phyloP scores from a whole-genome alignment of 306 rosid genomes.

The Lotus japonicus region DNA sequence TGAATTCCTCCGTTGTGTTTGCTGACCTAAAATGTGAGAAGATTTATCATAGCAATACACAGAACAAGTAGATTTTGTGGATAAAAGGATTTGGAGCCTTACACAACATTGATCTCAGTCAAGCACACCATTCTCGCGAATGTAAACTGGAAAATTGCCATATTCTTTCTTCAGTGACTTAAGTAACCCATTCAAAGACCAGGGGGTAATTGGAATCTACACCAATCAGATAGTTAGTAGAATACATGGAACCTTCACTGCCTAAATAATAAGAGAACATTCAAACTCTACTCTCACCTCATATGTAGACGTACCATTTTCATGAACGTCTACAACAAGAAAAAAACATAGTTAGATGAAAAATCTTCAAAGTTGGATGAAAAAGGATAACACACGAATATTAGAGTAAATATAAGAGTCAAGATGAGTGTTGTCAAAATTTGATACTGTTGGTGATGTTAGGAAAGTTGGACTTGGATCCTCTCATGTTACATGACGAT shows the following conservation, averaged over 20 bases:
- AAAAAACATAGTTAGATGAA: neutral
- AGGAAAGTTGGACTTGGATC: too few species aligned
- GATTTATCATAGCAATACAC: neutral
- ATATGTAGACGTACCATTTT: neutral
- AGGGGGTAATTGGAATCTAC: slow-evolving; percentile 31
- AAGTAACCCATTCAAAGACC: slow-evolving; percentile 24
- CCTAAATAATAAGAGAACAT: neutral
- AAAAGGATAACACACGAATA: neutral
- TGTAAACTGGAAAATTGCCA: slow-evolving; percentile 40
- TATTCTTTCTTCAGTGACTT: slow-evolving; percentile 33
- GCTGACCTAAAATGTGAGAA: slow-evolving; percentile 34
- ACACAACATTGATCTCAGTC: neutral
- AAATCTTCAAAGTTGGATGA: neutral
- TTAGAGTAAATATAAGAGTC: too few species aligned
- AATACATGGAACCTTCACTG: neutral
- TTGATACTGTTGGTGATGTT: too few species aligned
- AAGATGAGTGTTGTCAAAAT: neutral
- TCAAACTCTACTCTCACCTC: slow-evolving; percentile 20
- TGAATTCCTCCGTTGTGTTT: slow-evolving; percentile 38
- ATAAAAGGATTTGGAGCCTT: neutral
- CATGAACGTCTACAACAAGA: neutral
- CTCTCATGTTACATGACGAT: too few species aligned
- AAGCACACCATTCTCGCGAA: slow-evolving; percentile 47
- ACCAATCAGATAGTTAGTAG: neutral
- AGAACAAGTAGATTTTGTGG: neutral